These are phyloP conservation scores for Sisymbrium altissimum DNA, from an alignment of 345 rosid species.

Conservation along the genomic window DNA sequence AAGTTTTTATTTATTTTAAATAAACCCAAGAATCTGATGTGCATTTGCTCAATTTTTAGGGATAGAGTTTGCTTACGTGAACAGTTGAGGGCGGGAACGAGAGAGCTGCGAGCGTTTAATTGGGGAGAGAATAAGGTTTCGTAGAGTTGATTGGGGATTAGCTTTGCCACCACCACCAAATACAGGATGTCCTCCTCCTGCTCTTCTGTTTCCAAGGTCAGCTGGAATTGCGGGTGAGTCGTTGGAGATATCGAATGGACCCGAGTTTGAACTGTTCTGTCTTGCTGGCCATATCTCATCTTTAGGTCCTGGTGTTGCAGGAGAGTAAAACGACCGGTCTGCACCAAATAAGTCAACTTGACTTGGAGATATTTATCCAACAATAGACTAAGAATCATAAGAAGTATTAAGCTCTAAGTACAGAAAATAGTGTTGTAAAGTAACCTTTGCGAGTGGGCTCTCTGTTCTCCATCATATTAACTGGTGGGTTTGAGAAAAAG, in stretches of 20 bases:
- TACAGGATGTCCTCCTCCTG: conserved; percentile 37
- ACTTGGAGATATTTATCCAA: conserved; percentile 48
- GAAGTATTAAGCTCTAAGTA: conserved; percentile 14
- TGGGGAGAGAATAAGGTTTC: conserved; percentile 91
- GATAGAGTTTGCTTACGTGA: conserved; percentile 52
- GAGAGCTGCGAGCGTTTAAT: conserved; percentile 91
- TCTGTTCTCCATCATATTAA: conserved; percentile 61
- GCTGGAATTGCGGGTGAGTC: conserved; percentile 58
- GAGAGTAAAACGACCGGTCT: conserved; percentile 79
- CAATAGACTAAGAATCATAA: conserved; percentile 17
- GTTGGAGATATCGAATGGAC: conserved; percentile 64
- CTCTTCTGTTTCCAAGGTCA: conserved; percentile 62
- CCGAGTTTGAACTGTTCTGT: conserved; percentile 68
- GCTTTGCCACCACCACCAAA: conserved; percentile 44
- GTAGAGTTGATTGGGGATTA: conserved; percentile 69
- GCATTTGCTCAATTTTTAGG: background rate
- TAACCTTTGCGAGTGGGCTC: conserved; percentile 73
- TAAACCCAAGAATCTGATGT: background rate
- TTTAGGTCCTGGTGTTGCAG: conserved; percentile 92
- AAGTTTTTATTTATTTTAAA: background rate
- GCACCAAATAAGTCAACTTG: conserved; percentile 76
- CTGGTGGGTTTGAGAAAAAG: conserved; percentile 58
- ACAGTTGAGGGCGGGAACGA: conserved; percentile 63
- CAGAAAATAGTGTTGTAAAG: conserved; percentile 11
- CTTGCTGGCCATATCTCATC: conserved; percentile 91